Conservation (phyloP, 768 basidiomycete species). For the Rhodotorula paludigena region DNA sequence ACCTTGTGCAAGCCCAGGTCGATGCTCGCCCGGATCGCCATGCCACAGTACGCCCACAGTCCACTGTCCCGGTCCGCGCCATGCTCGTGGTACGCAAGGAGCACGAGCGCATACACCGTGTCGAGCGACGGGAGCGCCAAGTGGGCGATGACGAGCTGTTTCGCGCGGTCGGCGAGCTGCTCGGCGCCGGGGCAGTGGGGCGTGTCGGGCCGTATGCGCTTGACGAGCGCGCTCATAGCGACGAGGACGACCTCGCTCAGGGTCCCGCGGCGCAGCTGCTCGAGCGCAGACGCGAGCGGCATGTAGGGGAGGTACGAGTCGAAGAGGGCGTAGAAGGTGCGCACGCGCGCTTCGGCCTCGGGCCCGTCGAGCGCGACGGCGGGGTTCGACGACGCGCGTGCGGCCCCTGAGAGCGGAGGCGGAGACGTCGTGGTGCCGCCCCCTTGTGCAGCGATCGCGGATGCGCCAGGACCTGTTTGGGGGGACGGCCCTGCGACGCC, state of each 20-base stretch:
- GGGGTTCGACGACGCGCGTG: too few relatives aligned
- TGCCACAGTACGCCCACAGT: conserved; percentile 40
- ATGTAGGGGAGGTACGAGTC: conserved; percentile 7
- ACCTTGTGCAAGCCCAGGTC: conserved; percentile 43
- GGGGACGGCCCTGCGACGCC: background rate
- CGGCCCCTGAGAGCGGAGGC: too few relatives aligned
- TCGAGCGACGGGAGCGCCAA: conserved; percentile 41
- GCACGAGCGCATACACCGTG: conserved; percentile 34
- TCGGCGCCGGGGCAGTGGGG: conserved; percentile 8
- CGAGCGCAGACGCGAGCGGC: conserved; percentile 1
- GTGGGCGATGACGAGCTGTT: conserved; percentile 39
- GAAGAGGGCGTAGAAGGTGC: conserved; percentile 3
- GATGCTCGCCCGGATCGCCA: conserved; percentile 41
- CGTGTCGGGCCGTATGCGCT: background rate
- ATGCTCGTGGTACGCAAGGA: conserved; percentile 36
- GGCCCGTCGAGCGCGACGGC: too few relatives aligned
- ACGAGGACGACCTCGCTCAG: conserved; percentile 5
- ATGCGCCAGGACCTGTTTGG: background rate
- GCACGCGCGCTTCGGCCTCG: background rate
- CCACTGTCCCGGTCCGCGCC: conserved; percentile 41
- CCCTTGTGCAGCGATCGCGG: too few relatives aligned
- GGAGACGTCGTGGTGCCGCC: too few relatives aligned
- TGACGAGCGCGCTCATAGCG: background rate
- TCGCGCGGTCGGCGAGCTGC: conserved; percentile 37
- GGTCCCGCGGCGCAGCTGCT: background rate